phyloP scores from a whole-genome alignment of 257 asterid genomes.

The Petunia secreta region DNA sequence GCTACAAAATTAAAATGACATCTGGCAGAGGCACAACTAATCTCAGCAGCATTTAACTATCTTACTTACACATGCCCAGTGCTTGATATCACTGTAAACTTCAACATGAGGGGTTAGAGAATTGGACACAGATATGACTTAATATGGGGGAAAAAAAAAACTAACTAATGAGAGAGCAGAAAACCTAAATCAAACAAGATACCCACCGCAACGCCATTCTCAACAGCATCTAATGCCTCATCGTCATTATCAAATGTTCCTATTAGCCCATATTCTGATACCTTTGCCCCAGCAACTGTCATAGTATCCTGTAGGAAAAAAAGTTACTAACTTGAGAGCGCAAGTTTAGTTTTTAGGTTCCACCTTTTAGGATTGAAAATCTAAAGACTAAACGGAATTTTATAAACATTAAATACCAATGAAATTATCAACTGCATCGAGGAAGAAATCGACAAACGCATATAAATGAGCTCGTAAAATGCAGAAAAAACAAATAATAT shows the following conservation, averaged over 20 bases:
- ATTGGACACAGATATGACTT: too few species aligned
- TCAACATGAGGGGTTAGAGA: neutral
- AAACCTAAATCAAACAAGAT: conserved; percentile 23
- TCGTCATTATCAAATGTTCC: conserved; percentile 48
- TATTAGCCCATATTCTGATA: conserved; percentile 38
- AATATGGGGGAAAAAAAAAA: too few species aligned
- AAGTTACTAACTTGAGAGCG: neutral
- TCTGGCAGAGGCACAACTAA: neutral
- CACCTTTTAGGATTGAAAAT: too few species aligned
- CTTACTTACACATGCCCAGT: neutral
- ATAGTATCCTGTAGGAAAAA: conserved; percentile 52
- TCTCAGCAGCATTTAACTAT: neutral
- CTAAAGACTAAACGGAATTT: too few species aligned
- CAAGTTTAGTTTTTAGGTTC: too few species aligned
- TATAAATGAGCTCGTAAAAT: too few species aligned
- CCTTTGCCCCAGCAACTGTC: conserved; percentile 39
- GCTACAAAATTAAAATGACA: too few species aligned
- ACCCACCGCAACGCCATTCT: conserved; percentile 70
- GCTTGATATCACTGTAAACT: neutral
- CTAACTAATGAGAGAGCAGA: conserved; percentile 14
- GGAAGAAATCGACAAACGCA: too few species aligned
- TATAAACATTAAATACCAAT: too few species aligned
- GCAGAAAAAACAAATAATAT: too few species aligned
- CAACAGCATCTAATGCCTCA: conserved; percentile 71
- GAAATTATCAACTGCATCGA: too few species aligned